Evolutionary conservation across 73 alveolate genomes (phyloP), one percentile per base, ranked within the genome.

Genomic region (Tetrahymena malaccensis): DNA sequence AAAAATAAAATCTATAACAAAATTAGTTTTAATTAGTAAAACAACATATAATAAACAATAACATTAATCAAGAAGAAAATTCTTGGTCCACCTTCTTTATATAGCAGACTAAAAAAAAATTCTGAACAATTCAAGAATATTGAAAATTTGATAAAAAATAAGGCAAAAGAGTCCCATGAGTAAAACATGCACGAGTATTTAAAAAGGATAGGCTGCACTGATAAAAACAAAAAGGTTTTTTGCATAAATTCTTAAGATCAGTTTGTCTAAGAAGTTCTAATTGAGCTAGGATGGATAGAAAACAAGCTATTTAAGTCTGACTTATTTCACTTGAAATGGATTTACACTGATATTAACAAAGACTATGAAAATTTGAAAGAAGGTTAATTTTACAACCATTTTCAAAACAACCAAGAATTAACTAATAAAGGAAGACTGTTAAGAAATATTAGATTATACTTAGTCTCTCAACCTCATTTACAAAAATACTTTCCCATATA

Each of bases 241-340:
- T 44, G 94, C 31, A 50, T 97, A 10, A 97, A 85, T 57, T 93
- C 96, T 27, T 94, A 95, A 43, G 97, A 96, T 43, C 34, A 83
- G 10, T 96, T 70, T 70, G 43, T 97, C 2, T 85, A 96, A 56
- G 93, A 97, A 43, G 97, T 96, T 10, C 94, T 95, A 0, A 34
- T 35, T 21, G 93, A 93, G 34, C 70, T 95, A 94, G 97, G 96
- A 13, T 97, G 97, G 96, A 84, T 94, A 43, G 97, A 96, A 94
- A 97, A 97, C 44, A 96, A 95, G n/a, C 43, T 93, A 19, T 21
- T 43, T 19, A 96, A 93, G 34, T 96, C 98, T 22, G 58, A 43
- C 85, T 85, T 96, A 43, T 97, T 96, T 94, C 96, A 97, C 83
- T 55, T 97, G 34, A 96, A 96, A 85, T 97, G 98, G 98, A 95